phyloP scores from a whole-genome alignment of 202 grass and related monocot species.

The Tripidium arundinaceum region DNA sequence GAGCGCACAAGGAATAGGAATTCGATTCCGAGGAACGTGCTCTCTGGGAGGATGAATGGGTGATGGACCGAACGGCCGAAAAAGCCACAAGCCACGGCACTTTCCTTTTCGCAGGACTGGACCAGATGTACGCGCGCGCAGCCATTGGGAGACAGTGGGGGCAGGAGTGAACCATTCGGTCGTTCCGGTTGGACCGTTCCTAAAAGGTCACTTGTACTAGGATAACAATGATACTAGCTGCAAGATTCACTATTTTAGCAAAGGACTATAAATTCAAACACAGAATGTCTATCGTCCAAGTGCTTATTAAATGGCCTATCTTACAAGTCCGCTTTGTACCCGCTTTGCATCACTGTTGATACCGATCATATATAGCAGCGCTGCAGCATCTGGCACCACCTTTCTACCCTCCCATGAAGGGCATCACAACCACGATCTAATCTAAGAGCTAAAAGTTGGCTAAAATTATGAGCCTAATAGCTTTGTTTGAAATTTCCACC shows the following conservation, averaged over 20 bases:
- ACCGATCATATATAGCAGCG: no score
- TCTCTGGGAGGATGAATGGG: background rate
- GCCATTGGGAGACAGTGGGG: background rate
- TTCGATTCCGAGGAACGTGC: constrained; percentile 30
- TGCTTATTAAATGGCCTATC: no score
- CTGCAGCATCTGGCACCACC: background rate
- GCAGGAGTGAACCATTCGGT: background rate
- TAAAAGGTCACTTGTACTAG: background rate
- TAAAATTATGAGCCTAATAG: background rate
- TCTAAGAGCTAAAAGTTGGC: background rate
- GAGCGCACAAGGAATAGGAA: constrained; percentile 24
- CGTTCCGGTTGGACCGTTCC: background rate
- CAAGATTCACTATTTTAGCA: background rate
- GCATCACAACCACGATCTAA: background rate
- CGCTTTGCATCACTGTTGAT: no score
- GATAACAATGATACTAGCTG: no score
- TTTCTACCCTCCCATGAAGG: background rate
- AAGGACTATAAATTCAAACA: background rate
- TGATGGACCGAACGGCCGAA: background rate
- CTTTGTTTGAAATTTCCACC: background rate
- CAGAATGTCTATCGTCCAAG: no score
- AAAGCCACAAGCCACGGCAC: background rate
- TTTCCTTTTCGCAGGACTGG: background rate
- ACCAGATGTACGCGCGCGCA: background rate
- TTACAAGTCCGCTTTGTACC: no score